A percentile compares a stretch with the other conserved stretches of the same genome.
These are phyloP conservation scores for Plicaturopsis crispa DNA, from an alignment of 768 basidiomycete genomes.

Conservation along the genomic window DNA sequence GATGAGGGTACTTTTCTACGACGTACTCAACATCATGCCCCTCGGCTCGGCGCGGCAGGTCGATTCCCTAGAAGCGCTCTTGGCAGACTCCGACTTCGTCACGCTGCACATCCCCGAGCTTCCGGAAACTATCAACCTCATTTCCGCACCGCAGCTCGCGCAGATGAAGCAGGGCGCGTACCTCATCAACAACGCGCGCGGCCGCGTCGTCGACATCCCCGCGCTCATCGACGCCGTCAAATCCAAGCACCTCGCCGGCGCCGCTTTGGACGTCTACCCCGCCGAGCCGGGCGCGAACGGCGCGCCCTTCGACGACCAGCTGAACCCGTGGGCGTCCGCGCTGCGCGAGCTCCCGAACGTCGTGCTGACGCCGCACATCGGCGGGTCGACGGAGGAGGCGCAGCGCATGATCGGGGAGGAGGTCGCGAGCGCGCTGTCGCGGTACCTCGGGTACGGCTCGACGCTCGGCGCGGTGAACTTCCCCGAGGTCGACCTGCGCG, in stretches of 20 bases:
- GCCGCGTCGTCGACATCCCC: constrained; percentile 91
- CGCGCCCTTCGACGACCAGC: constrained; percentile 76
- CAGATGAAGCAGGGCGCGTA: constrained; percentile 94
- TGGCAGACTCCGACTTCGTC: constrained; percentile 83
- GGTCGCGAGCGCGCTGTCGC: constrained; percentile 74
- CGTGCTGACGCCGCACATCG: constrained; percentile 97
- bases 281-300: constrained; percentile 91
- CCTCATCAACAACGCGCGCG: constrained; percentile 97
- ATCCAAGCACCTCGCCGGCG: constrained; percentile 84
- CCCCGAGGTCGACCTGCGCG: constrained; percentile 95
- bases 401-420: constrained; percentile 97
- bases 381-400: constrained; percentile 98
- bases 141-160: constrained; percentile 65
- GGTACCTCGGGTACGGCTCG: constrained; percentile 90
- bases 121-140: constrained; percentile 94
- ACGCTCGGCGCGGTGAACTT: constrained; percentile 95
- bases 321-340: constrained; percentile 78
- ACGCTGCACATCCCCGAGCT: constrained; percentile 96
- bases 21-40: constrained; percentile 96
- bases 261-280: constrained; percentile 93
- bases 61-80: constrained; percentile 66
- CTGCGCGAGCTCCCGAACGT: constrained; percentile 80
- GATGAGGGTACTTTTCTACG: constrained; percentile 92
- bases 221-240: constrained; percentile 76
- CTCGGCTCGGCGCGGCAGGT: constrained; percentile 90